These are phyloP conservation scores for Ophiostoma ips DNA, from an alignment of 2,329 filamentous ascomycete species.

Conservation along the genomic window DNA sequence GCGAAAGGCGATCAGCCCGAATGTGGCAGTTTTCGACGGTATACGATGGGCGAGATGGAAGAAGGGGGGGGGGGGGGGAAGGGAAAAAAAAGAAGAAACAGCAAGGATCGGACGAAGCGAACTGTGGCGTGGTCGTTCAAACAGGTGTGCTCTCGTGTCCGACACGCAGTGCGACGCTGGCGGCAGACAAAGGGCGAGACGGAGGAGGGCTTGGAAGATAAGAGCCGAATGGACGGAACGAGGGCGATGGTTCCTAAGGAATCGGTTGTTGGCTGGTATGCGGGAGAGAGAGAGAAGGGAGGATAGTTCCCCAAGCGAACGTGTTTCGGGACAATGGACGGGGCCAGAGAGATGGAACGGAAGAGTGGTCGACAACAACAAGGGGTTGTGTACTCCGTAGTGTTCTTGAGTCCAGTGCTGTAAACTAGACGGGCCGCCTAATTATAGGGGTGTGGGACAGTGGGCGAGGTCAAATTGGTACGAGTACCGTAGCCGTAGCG, in stretches of 20 bases:
- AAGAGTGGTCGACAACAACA: too few relatives aligned
- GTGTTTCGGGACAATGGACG: background rate
- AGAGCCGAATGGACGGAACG: background rate
- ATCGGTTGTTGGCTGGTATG: background rate
- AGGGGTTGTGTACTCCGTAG: too few relatives aligned
- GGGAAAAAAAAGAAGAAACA: background rate
- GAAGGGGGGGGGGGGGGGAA: too few relatives aligned
- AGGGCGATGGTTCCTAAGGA: background rate
- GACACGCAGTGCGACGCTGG: background rate
- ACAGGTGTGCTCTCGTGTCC: background rate
- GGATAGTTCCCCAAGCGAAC: background rate
- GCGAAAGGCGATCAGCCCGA: background rate
- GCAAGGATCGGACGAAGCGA: too few relatives aligned
- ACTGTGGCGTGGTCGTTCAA: background rate
- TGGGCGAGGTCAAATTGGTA: too few relatives aligned
- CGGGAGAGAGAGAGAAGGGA: background rate
- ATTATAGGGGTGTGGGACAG: background rate
- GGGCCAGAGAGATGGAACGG: background rate
- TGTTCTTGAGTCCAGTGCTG: background rate
- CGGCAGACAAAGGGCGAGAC: background rate
- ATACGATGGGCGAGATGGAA: background rate
- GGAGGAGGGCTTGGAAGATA: background rate
- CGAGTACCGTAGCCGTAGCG: too few relatives aligned
- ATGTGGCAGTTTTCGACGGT: background rate
- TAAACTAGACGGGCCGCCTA: background rate